Evolutionary conservation across 2,329 filamentous ascomycete species (phyloP).

Genomic region (Sporothrix curviconia): DNA sequence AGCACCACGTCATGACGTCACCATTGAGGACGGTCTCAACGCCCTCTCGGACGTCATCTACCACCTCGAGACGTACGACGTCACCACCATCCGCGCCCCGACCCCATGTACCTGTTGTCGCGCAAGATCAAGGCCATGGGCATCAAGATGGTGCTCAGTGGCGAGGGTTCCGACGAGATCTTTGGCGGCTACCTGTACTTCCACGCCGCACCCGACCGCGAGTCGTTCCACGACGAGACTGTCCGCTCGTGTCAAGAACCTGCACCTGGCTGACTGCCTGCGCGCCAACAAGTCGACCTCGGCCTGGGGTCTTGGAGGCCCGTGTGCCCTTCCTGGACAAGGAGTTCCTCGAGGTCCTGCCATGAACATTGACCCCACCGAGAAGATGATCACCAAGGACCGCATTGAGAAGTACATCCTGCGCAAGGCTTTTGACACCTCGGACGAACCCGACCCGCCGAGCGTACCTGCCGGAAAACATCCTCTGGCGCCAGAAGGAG

Average conservation of each 20-base stretch:
- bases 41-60: conserved; percentile 96
- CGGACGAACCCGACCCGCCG: conserved; percentile 71
- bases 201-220: conserved; percentile 84
- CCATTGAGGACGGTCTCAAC: conserved; percentile 93
- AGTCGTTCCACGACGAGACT: conserved; percentile 92
- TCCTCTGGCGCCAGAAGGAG: conserved; percentile 98
- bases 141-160: conserved; percentile 98
- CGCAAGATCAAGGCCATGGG: conserved; percentile 99
- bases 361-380: conserved; percentile 89
- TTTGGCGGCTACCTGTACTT: conserved; percentile 99
- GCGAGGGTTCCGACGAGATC: conserved; percentile 96
- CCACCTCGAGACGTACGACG: conserved; percentile 95
- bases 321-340: conserved; percentile 98
- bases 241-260: conserved; percentile 91
- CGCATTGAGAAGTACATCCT: conserved; percentile 96
- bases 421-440: conserved; percentile 93
- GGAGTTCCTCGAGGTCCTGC: conserved; percentile 83
- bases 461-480: conserved; percentile 91
- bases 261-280: conserved; percentile 92
- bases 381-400: conserved; percentile 92
- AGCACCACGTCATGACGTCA: conserved; percentile 97
- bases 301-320: conserved; percentile 94
- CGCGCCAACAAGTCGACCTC: conserved; percentile 98
- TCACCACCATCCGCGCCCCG: conserved; percentile 95
- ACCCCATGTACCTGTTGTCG: conserved; percentile 96